Evolutionary conservation across 148 eudicot species (phyloP).

Genomic region (Persicaria maculosa): DNA sequence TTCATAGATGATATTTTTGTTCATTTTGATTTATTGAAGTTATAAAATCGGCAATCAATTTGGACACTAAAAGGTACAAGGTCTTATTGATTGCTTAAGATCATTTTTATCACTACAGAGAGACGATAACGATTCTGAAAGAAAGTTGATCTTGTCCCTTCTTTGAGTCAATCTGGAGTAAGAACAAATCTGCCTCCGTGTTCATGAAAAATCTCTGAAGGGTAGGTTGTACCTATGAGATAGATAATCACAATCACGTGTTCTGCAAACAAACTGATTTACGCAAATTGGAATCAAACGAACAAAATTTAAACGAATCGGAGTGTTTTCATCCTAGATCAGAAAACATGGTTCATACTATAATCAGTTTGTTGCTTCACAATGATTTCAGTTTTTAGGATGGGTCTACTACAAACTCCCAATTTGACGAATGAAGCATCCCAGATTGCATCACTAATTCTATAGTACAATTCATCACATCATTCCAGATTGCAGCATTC

Average conservation of each 20-base stretch:
- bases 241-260: neutral
- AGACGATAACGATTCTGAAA: neutral
- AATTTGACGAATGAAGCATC: neutral
- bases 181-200: conserved; percentile 44
- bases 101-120: neutral
- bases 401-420: neutral
- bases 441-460: neutral
- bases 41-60: neutral
- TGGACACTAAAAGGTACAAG: neutral
- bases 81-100: neutral
- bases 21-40: neutral
- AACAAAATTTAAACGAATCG: neutral
- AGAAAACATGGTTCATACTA: neutral
- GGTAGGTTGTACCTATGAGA: conserved; percentile 61
- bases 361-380: neutral
- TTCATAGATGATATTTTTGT: neutral
- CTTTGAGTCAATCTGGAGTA: conserved; percentile 65
- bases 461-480: neutral
- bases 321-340: neutral
- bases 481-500: neutral
- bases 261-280: neutral
- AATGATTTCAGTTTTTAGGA: neutral
- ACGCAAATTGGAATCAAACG: neutral
- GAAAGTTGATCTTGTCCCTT: conserved; percentile 36
- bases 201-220: conserved; percentile 57